Evolutionary conservation across 176 grass and related monocot species (phyloP), one percentile per base, ranked within the genome.

Genomic region (Eragrostis nindensis): DNA sequence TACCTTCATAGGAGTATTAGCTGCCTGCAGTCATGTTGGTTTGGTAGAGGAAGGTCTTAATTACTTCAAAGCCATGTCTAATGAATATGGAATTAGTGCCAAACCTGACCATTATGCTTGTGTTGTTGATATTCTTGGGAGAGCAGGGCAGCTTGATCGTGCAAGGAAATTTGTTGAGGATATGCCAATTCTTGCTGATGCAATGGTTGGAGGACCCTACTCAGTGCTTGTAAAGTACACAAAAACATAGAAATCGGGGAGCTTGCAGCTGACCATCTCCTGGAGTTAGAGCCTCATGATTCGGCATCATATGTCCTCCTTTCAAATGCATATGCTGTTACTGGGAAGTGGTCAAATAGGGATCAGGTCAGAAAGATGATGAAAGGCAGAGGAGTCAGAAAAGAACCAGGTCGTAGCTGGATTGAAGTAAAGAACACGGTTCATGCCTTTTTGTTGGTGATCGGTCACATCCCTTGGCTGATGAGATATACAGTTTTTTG

Each of bases 311-410:
- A 89, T 80, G 87, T 94, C 76, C 92, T 94, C 4, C 86, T 94
- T 61, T 91, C 92, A 74, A 94, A 94, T 90, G 67, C 81, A 66
- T 94, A 94, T 74, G 88, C 92, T 80, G 83, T 94, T 79, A 67
- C 83, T 30, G 86, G 72, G 41, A 91, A 91, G 66, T 94, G 92
- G 88, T 67, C 69, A 65, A 56, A 29, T 14, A 89, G 92, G 86
- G 88, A 94, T 94, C 80, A 89, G 44, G 76, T 94, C 57, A 91
- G 92, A 90, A 90, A 91, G 61, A 81, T 91, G 76, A 94, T 94
- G 92, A 94, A 86, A 86, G 76, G 84, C 39, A 94, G 67, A 84
- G 86, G 83, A 57, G 80, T 91, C 32, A 94, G 82, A 70, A 94
- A 94, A 49, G 92, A 94, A 67, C 92, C 92, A 39, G 92, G 87